Base-by-base conservation (phyloP, 2,329 filamentous ascomycete genomes). In the Trichoderma sp. region DNA sequence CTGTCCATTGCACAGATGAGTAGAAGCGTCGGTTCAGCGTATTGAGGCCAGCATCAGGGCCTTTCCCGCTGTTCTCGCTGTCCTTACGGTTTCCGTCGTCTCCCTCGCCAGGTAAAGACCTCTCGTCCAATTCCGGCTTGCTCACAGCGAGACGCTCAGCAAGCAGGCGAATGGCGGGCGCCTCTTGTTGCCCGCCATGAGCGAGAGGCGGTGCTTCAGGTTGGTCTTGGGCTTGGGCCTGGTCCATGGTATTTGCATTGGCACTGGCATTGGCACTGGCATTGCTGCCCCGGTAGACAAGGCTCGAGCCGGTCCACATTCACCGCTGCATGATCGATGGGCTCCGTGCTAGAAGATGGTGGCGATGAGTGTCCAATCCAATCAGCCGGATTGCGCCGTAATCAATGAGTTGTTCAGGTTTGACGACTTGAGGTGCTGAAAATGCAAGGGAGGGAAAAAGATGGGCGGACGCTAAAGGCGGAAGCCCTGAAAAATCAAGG, bases 1-100 rank as follows among this genome's bases (percentile, higher is more conserved):
- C 86, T 3, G 89, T 89, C 89, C 88, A 87, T 76, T 87, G 84
- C 7, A 82, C 82, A 2, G 82, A 83, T n/a, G 82, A 82, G 76
- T 84, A 86, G 77, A 85, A 86, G 29, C 74, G 71, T 38, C 65
- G 67, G 31, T 6, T 31, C 3, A n/a, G 7, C 68, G 16, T 33
- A 24, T 38, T 18, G 3, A 38, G 68, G 1, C 38, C 12, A 16
- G 9, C 29, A 16, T 53, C 69, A 35, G 67, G 33, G 33, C 31
- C 6, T 18, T 35, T 16, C 4, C 24, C 24, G 18, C 33, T n/a
- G 18, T 24, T 45, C 6, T 29, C 29, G 18, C 33, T 14, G 18
- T 24, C 31, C 4, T 29, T 24, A 4, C 14, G n/a, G 35, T 14
- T 4, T 53, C 45, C 9, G 27, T 66, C 41, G 33, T 66, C 41